phyloP scores from a whole-genome alignment of 352 stramenopile species.

The Pilasporangium apinafurcum region DNA sequence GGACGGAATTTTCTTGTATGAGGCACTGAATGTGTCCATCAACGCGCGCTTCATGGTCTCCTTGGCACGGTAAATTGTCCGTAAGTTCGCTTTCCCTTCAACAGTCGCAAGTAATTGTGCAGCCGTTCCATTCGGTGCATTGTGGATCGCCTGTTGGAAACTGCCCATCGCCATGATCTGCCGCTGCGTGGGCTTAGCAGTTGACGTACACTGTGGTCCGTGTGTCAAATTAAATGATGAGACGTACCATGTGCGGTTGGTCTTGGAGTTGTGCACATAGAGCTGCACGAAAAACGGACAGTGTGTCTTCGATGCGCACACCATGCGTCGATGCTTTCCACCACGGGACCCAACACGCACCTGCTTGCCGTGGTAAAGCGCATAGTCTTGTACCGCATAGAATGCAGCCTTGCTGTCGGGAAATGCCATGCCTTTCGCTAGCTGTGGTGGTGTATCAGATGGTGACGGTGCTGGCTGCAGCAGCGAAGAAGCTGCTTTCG shows the following conservation, averaged over 20 bases:
- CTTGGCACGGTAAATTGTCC: conserved; percentile 54
- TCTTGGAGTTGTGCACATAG: conserved; percentile 52
- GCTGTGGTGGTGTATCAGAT: conserved; percentile 17
- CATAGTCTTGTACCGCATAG: conserved; percentile 59
- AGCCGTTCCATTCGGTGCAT: conserved; percentile 21
- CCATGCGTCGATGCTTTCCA: conserved; percentile 52
- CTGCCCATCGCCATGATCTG: conserved; percentile 40
- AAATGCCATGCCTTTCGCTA: conserved; percentile 39
- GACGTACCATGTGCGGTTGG: conserved; percentile 53
- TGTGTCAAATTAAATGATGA: conserved; percentile 41
- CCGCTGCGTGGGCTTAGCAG: conserved; percentile 43
- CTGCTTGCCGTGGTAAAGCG: conserved; percentile 46
- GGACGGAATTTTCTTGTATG: conserved; percentile 36
- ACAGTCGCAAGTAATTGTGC: conserved; percentile 26
- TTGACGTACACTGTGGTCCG: conserved; percentile 30
- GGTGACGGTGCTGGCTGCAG: no score
- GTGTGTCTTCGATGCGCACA: conserved; percentile 25
- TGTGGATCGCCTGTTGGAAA: conserved; percentile 27
- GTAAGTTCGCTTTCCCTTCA: conserved; percentile 29
- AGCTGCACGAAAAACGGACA: conserved; percentile 68
- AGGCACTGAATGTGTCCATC: conserved; percentile 19
- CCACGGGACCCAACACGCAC: conserved; percentile 43
- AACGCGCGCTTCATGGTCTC: conserved; percentile 29
- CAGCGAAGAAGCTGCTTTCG: no score
- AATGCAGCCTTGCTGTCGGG: conserved; percentile 36